Percentiles rank a stretch among this genome's conserved stretches.
Evolutionary conservation across 768 basidiomycete species (phyloP).

Genomic region (Paxillus rubicundulus): DNA sequence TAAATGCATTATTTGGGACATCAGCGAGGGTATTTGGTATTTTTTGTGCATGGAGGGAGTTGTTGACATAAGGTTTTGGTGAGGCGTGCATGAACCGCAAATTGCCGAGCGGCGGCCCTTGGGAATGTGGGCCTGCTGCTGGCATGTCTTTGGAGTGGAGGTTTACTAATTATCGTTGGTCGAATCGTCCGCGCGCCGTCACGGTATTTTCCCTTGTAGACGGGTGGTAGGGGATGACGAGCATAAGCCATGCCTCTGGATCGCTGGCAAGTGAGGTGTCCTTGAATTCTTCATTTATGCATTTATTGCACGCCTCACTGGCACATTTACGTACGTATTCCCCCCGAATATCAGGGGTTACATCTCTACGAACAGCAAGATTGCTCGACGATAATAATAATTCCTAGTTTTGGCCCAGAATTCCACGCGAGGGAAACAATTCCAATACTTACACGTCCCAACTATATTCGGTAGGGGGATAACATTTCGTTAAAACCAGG

Average conservation of each 20-base stretch:
- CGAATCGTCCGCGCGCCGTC: neutral
- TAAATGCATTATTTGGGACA: too few relatives aligned
- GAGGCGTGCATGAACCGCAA: constrained; percentile 29
- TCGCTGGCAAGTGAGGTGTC: constrained; percentile 20
- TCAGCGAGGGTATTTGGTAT: too few relatives aligned
- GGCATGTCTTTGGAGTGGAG: constrained; percentile 4
- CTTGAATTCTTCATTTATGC: constrained; percentile 33
- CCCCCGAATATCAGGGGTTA: constrained; percentile 60
- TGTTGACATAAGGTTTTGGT: constrained; percentile 11
- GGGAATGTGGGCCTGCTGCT: neutral
- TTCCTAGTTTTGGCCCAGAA: constrained; percentile 51
- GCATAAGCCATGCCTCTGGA: neutral
- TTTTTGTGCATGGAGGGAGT: too few relatives aligned
- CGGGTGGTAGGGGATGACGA: too few relatives aligned
- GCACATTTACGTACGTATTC: constrained; percentile 57
- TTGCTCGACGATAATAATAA: constrained; percentile 57
- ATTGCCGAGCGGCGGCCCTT: constrained; percentile 28
- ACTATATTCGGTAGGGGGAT: constrained; percentile 49
- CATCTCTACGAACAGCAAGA: constrained; percentile 47
- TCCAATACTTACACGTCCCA: constrained; percentile 48
- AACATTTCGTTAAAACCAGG: constrained; percentile 75
- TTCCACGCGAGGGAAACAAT: constrained; percentile 69
- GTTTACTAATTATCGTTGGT: neutral
- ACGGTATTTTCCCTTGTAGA: neutral
- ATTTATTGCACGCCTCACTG: constrained; percentile 31